phyloP scores from a whole-genome alignment of 306 rosid genomes.

The Begonia loranthoides region DNA sequence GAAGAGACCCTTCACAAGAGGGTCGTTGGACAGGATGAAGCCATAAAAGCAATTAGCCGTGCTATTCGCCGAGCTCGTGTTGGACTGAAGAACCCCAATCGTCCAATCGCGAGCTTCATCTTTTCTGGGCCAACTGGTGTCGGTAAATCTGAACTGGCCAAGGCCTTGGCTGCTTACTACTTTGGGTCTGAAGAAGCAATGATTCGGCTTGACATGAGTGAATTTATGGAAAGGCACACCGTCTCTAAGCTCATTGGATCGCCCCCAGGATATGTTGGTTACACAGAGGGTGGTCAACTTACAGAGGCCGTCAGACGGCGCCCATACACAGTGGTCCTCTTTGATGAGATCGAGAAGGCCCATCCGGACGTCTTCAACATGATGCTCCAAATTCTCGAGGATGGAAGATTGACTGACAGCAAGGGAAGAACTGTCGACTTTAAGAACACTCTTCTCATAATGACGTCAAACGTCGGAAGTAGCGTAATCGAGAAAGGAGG shows the following conservation, averaged over 20 bases:
- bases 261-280: slow-evolving; percentile 3
- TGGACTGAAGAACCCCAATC: slow-evolving; percentile 19
- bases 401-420: slow-evolving; percentile 5
- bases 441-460: slow-evolving; percentile 2
- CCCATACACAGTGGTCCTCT: slow-evolving; percentile 1
- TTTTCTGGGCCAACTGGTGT: slow-evolving; percentile 24
- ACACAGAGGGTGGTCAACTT: slow-evolving; percentile 5
- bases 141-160: slow-evolving; percentile 18
- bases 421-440: slow-evolving; percentile 5
- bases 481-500: slow-evolving; percentile 1
- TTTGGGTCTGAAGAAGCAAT: slow-evolving; percentile 8
- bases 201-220: slow-evolving; percentile 3
- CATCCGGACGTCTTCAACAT: slow-evolving; percentile 1
- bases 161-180: slow-evolving; percentile 11
- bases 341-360: slow-evolving; percentile 6
- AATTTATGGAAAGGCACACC: slow-evolving; percentile 3
- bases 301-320: slow-evolving; percentile 1
- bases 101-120: slow-evolving; percentile 20
- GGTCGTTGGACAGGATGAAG: slow-evolving; percentile 20
- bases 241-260: slow-evolving; percentile 3
- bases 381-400: slow-evolving; percentile 8
- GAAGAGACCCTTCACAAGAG: slow-evolving; percentile 12
- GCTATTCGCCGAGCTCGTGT: slow-evolving; percentile 22
- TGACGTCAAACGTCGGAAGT: slow-evolving; percentile 6
- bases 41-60: slow-evolving; percentile 16